Evolutionary conservation across 2,329 filamentous ascomycete genomes (phyloP), one percentile per base, ranked within the genome.

Genomic region (Hymenoscyphus fraxineus): DNA sequence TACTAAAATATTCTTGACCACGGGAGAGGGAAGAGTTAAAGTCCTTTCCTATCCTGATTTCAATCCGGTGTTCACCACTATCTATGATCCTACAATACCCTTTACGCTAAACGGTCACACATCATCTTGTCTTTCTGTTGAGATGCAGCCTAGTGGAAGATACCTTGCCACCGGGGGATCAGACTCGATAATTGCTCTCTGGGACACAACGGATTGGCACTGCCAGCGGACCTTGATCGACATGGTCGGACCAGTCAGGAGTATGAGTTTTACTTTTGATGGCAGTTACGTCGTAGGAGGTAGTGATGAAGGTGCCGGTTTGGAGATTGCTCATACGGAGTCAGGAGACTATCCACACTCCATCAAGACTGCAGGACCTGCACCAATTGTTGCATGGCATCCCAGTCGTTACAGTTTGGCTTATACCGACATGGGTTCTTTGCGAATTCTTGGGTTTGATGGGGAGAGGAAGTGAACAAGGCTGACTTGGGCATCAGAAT

Each of bases 141-240:
- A 88, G 67, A 78, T 93, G 71, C 89, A 90, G 67, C 90, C 91
- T 0, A 86, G 85, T 56, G 90, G 87, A 51, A 82, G 86, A 54
- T 90, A 88, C 73, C 80, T 94, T 56, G 91, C 91, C 0, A 90
- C 89, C 0, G 91, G 90, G 38, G 90, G 89, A 10, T 86, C 87
- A 10, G 91, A 94, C 72, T 89, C 88, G 1, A 83, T 92, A 60
- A 89, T 93, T 69, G 83, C 88, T 5, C 79, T 94, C 2, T 94
- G 90, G 88, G 90, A 93, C 72, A 93, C 90, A 3, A 82, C 83
- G 51, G 87, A 91, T 69, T 93, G 90, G 89, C 85, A 91, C 63
- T 93, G 90, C 73, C 84, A 88, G 72, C 83, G 88, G 66, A 92
- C 89, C 0, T 80, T 93, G 54, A 86, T 86, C 41, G 82, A 85